These are phyloP conservation scores for Curvularia spicifera DNA, from an alignment of 2,329 filamentous ascomycete genomes.

Conservation along the genomic window DNA sequence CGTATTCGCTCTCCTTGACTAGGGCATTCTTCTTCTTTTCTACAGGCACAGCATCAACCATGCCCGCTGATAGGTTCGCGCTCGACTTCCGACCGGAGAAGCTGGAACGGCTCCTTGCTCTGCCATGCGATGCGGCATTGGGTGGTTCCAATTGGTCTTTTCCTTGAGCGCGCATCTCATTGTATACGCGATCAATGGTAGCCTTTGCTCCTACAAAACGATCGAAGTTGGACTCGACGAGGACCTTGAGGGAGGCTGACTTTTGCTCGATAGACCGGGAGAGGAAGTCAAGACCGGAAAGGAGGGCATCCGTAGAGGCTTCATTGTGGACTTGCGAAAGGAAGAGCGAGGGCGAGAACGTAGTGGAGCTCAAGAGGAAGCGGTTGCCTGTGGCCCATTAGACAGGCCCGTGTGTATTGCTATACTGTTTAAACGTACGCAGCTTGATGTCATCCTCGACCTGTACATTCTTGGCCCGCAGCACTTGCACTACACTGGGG, in stretches of 20 bases:
- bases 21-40: slow-evolving; percentile 87
- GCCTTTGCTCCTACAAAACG: slow-evolving; percentile 96
- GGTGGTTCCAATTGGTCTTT: slow-evolving; percentile 46
- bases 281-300: slow-evolving; percentile 82
- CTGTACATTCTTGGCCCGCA: slow-evolving; percentile 77
- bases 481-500: slow-evolving; percentile 81
- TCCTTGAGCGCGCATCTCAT: slow-evolving; percentile 86
- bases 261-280: slow-evolving; percentile 96
- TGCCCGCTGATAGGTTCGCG: slow-evolving; percentile 34
- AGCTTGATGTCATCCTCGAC: slow-evolving; percentile 83
- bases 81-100: slow-evolving; percentile 57
- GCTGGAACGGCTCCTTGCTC: slow-evolving; percentile 71
- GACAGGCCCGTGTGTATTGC: slow-evolving; percentile 10
- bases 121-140: slow-evolving; percentile 61
- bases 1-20: slow-evolving; percentile 75
- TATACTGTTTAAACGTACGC: slow-evolving; percentile 60
- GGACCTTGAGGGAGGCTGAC: slow-evolving; percentile 91
- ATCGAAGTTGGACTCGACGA: slow-evolving; percentile 98
- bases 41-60: slow-evolving; percentile 37
- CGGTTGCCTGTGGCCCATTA: slow-evolving; percentile 69
- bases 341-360: slow-evolving; percentile 90
- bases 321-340: slow-evolving; percentile 88
- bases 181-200: slow-evolving; percentile 98
- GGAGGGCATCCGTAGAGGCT: slow-evolving; percentile 80
- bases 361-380: slow-evolving; percentile 93